Base-by-base conservation (phyloP, 202 grass and related monocot species). In the Cymbopogon flexuosus region DNA sequence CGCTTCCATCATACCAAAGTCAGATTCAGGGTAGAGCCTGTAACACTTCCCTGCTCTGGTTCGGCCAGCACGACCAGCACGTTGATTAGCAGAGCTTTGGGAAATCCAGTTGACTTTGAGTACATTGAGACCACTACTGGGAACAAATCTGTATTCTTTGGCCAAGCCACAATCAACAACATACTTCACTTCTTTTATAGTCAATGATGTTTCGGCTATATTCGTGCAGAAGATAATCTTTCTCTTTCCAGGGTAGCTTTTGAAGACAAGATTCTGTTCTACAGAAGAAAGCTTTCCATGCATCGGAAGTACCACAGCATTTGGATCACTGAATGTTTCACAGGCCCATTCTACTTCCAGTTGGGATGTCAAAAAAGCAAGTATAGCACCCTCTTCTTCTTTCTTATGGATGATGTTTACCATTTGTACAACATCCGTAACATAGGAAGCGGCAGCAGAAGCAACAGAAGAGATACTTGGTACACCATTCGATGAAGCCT, bases 201-300 rank as follows among this genome's bases (percentile, higher is more conserved):
- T 98, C 62, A 98, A 75, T 74, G 95, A 94, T 64, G 95, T 98
- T 87, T 98, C 95, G 49, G 95, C 95, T 79, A 98, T 86, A 71
- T 98, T 98, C 6, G 95, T 98, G 71, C 86, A 94, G 73, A 98
- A 98, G 81, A 98, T 94, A 78, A 98, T 67, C 78, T 98, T 94
- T 70, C 95, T 93, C 77, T 93, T 98, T 70, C 88, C 88, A 56
- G 90, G 84, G 73, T 94, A 94, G 78, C 72, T 89, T 85, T 91
- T 90, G 79, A 94, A 98, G 83, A 98, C 92, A 65, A 47, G 84
- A 67, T 63, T 82, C 66, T 98, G 95, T 40, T 98, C 95, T 54
- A 86, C 76, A 84, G 80, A 73, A 22, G 92, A 98, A 82, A 98
- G 88, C 61, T 98, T 98, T 47, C 95, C 95, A 80, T 98, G 95